Conservation (phyloP, 768 basidiomycete species). For the Phaeolepiota aurea region DNA sequence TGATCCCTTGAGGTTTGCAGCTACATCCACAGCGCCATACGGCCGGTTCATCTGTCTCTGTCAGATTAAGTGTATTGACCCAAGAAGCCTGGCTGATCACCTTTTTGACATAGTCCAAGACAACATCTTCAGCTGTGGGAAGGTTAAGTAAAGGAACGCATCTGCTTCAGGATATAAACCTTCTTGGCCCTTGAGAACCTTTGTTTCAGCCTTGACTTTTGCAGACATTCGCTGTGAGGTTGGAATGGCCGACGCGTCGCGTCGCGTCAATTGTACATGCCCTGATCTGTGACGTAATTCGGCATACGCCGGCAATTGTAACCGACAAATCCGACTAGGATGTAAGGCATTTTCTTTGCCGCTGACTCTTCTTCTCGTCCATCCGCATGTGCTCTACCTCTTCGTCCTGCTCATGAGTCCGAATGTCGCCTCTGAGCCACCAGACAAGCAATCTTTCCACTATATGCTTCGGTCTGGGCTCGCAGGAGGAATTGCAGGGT, state of each 20-base stretch:
- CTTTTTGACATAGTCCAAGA: conserved; percentile 73
- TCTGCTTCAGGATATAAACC: conserved; percentile 35
- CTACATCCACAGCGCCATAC: conserved; percentile 86
- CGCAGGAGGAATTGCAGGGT: conserved; percentile 91
- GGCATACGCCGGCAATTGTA: conserved; percentile 6
- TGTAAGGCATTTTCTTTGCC: neutral
- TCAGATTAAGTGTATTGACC: neutral
- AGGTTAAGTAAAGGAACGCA: too few species aligned
- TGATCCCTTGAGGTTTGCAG: conserved; percentile 85
- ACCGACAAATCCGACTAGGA: neutral
- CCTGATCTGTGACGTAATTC: conserved; percentile 3
- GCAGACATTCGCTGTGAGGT: conserved; percentile 38
- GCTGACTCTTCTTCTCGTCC: neutral
- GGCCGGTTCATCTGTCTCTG: conserved; percentile 81
- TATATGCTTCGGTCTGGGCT: conserved; percentile 76
- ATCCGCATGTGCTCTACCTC: conserved; percentile 23
- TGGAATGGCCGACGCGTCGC: conserved; percentile 4
- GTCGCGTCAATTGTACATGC: conserved; percentile 1
- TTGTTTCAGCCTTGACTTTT: conserved; percentile 49
- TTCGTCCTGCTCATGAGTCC: conserved; percentile 47
- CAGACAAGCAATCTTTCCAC: conserved; percentile 47
- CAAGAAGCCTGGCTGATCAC: conserved; percentile 26
- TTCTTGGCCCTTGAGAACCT: conserved; percentile 70
- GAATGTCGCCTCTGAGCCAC: conserved; percentile 36
- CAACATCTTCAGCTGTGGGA: conserved; percentile 57